Evolutionary conservation across 345 rosid genomes (phyloP), one percentile per base, ranked within the genome.

Genomic region (Durio zibethinus): DNA sequence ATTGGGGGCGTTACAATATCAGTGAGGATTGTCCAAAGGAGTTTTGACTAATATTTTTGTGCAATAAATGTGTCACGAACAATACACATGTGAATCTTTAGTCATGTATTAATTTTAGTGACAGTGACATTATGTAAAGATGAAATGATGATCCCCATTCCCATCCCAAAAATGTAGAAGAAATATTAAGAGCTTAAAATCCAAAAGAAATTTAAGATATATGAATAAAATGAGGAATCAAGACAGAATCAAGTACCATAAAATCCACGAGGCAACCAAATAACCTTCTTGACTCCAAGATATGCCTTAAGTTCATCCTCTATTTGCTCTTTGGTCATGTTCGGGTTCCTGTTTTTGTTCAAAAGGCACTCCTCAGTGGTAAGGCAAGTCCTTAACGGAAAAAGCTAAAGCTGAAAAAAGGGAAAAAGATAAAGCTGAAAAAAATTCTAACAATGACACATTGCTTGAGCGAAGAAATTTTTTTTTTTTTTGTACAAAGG

Each of bases 331-430:
- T 88, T 92, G 18, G 79, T 84, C 92, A 96, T 62, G 77, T 88
- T 80, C 8, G 97, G 97, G 66, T 93, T 96, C 75, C 98, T 82
- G 78, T 96, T 93, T 87, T 89, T 87, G 81, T 89, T 90, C 83
- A 96, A 81, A 45, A 96, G 97, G 86, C 99, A 96, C 74, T 96
- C 98, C 87, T 92, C 98, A 0, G 99, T 96, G 59, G 90, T 93
- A 73, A 96, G 89, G 83, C 97, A 93, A 56, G 99, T 93, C 72
- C 97, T 98, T 93, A 86, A 76, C 84, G 42, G 42, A 66, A 72
- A 72, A 18, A 43, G 10, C 5, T 20, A 63, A 75, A 40, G 61
- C 59, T 33, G 35, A 73, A 77, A 50, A n/a, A n/a, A n/a, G n/a
- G 42, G 42, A 66, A 72, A 72, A 18, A 43, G 10, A 2, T 20